Conservation (phyloP, 768 basidiomycete species). For the Tricholoma sp. region DNA sequence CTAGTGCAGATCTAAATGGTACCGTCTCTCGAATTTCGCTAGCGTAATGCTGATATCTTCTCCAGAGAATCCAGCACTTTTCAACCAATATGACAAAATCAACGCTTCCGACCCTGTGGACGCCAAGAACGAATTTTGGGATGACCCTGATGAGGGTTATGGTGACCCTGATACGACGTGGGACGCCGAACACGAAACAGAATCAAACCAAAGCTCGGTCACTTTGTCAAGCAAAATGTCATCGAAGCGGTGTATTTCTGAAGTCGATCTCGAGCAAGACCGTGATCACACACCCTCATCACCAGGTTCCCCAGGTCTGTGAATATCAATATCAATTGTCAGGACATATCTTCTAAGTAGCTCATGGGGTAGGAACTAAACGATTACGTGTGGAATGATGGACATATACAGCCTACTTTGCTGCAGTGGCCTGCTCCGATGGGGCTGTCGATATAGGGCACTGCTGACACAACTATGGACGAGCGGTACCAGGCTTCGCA, state of each 20-base stretch:
- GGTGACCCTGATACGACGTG: conserved; percentile 40
- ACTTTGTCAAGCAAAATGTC: conserved; percentile 56
- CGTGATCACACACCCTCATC: conserved; percentile 21
- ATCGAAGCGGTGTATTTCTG: conserved; percentile 44
- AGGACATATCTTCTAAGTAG: neutral
- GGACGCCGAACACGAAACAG: conserved; percentile 42
- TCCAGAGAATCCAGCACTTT: neutral
- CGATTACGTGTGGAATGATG: conserved; percentile 13
- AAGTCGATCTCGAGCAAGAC: conserved; percentile 26
- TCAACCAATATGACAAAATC: neutral
- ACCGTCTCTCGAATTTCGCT: neutral
- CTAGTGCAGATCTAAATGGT: neutral
- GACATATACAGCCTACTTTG: neutral
- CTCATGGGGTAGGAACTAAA: conserved; percentile 7
- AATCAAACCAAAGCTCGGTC: conserved; percentile 47
- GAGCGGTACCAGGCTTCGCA: neutral
- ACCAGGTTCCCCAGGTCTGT: conserved; percentile 42
- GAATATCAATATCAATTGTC: neutral
- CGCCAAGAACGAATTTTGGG: conserved; percentile 18
- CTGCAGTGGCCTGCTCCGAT: neutral
- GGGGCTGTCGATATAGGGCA: neutral
- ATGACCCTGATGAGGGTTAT: conserved; percentile 35
- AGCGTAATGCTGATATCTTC: neutral
- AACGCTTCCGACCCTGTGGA: conserved; percentile 1
- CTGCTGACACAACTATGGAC: neutral